These are phyloP conservation scores for Xanthoceras sorbifolium DNA, from an alignment of 345 rosid genomes.

Conservation along the genomic window DNA sequence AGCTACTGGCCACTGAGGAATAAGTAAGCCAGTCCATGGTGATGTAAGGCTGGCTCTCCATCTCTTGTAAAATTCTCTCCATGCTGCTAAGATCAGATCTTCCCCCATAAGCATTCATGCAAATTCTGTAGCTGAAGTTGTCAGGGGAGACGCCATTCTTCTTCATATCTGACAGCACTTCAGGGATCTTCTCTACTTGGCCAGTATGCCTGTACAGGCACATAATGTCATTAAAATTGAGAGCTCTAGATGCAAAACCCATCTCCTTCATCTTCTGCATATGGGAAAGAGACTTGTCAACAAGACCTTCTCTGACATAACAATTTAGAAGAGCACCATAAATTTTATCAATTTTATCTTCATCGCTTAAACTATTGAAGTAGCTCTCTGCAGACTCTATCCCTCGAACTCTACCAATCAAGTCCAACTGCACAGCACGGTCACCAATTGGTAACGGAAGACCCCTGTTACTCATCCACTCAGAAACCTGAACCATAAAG, in stretches of 20 bases:
- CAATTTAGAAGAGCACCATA: constrained; percentile 55
- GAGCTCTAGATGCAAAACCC: constrained; percentile 30
- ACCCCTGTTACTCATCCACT: constrained; percentile 37
- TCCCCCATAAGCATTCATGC: constrained; percentile 40
- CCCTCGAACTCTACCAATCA: constrained; percentile 46
- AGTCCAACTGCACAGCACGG: constrained; percentile 45
- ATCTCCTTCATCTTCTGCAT: constrained; percentile 47
- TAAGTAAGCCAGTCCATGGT: constrained; percentile 49
- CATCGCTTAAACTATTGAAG: constrained; percentile 34
- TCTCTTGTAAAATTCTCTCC: constrained; percentile 42
- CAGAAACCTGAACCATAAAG: constrained; percentile 39
- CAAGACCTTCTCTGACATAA: constrained; percentile 40
- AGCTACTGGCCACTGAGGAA: constrained; percentile 35
- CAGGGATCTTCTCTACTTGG: constrained; percentile 38
- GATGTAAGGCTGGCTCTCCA: constrained; percentile 33
- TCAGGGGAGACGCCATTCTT: constrained; percentile 40
- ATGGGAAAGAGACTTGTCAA: constrained; percentile 40
- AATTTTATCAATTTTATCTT: constrained; percentile 33
- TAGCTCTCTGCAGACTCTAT: constrained; percentile 40
- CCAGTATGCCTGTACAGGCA: constrained; percentile 35
- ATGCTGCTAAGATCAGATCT: constrained; percentile 35
- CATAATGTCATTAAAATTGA: constrained; percentile 44
- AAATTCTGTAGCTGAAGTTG: constrained; percentile 45
- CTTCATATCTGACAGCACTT: constrained; percentile 46
- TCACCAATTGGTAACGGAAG: constrained; percentile 29